phyloP scores from a whole-genome alignment of 176 grass and related monocot genomes.

The Neostapfia colusana region DNA sequence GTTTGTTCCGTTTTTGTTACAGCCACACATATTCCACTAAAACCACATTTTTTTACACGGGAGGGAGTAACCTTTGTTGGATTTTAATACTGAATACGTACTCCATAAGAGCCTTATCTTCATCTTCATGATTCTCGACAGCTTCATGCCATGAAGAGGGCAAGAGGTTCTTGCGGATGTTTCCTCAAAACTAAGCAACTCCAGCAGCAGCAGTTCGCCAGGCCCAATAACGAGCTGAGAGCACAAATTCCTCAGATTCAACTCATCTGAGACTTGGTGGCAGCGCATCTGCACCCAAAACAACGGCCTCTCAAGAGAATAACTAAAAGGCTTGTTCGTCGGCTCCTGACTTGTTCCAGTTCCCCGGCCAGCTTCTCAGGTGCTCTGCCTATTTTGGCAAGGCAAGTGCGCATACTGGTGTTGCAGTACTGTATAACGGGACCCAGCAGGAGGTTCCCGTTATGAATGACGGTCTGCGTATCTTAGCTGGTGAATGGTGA shows the following conservation, averaged over 20 bases:
- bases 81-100: neutral
- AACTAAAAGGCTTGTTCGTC: constrained; percentile 21
- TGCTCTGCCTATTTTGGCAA: constrained; percentile 40
- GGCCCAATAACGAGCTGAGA: constrained; percentile 5
- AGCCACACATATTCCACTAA: too few species aligned
- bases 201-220: constrained; percentile 32
- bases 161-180: constrained; percentile 63
- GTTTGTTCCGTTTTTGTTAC: too few species aligned
- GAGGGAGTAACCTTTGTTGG: neutral
- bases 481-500: neutral
- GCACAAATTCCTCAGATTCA: constrained; percentile 20
- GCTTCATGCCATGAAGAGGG: constrained; percentile 76
- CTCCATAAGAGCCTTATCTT: constrained; percentile 65
- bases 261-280: constrained; percentile 35
- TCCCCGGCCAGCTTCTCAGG: constrained; percentile 40
- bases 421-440: constrained; percentile 6
- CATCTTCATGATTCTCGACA: constrained; percentile 84
- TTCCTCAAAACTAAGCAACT: constrained; percentile 71
- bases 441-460: constrained; percentile 19
- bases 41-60: too few species aligned
- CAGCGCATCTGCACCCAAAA: neutral
- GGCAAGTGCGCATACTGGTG: constrained; percentile 16
- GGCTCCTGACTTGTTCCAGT: constrained; percentile 32
- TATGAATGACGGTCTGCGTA: constrained; percentile 21
- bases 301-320: constrained; percentile 16